Conservation (phyloP, 495 filamentous ascomycete species). For the Annulohypoxylon maeteangense region DNA sequence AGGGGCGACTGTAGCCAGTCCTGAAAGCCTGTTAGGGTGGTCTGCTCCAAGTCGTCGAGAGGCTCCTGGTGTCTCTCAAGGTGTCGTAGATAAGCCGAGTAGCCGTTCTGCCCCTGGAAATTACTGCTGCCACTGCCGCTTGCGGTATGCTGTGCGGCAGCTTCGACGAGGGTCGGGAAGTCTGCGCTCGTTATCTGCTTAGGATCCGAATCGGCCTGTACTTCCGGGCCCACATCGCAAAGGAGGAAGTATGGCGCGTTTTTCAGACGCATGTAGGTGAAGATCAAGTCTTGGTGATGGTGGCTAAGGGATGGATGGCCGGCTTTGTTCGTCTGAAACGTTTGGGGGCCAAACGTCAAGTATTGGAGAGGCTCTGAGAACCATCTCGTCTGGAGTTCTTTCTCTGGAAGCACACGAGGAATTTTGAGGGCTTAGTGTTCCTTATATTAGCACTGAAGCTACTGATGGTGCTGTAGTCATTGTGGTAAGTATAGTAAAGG, state of each 20-base stretch:
- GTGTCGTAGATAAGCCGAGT: constrained; percentile 84
- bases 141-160: constrained; percentile 54
- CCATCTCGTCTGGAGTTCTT: constrained; percentile 85
- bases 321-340: constrained; percentile 80
- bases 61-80: constrained; percentile 84
- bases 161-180: constrained; percentile 76
- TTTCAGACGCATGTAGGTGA: constrained; percentile 83
- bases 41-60: constrained; percentile 58
- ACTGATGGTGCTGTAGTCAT: neutral
- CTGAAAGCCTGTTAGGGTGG: constrained; percentile 65
- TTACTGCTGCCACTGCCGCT: constrained; percentile 39
- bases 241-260: constrained; percentile 83
- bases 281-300: constrained; percentile 80
- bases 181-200: constrained; percentile 52
- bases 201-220: constrained; percentile 35
- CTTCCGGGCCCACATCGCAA: constrained; percentile 74
- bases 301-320: constrained; percentile 87
- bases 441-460: constrained; percentile 5
- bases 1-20: constrained; percentile 95
- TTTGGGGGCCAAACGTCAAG: constrained; percentile 70
- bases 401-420: constrained; percentile 79
- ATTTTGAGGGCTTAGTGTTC: constrained; percentile 72
- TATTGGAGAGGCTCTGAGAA: constrained; percentile 90
- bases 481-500: neutral
- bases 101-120: constrained; percentile 54